Conservation (phyloP, 805 yeast species). For the Pichia rugopelliculosa region DNA sequence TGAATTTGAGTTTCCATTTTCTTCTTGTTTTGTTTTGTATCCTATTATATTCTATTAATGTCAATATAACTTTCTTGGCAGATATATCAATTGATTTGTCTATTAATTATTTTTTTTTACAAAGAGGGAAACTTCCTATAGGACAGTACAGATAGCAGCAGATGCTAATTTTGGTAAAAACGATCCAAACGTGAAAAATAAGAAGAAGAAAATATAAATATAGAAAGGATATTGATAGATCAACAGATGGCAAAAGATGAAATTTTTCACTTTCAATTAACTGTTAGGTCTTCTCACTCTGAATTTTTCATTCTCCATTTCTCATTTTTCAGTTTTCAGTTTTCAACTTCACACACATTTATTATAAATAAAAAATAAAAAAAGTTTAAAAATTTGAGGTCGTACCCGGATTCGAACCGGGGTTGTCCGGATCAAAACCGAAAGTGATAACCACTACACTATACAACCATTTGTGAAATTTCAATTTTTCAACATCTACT, state of each 20-base stretch:
- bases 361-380: background rate
- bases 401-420: conserved; percentile 85
- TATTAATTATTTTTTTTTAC: too few relatives aligned
- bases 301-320: too few relatives aligned
- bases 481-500: background rate
- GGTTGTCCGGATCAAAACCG: conserved; percentile 78
- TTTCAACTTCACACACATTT: too few relatives aligned
- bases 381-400: conserved; percentile 34
- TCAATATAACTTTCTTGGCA: background rate
- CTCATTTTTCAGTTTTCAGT: too few relatives aligned
- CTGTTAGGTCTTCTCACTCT: background rate
- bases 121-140: background rate
- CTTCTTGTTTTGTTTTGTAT: conserved; percentile 20
- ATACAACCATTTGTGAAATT: conserved; percentile 31
- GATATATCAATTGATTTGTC: background rate
- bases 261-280: background rate
- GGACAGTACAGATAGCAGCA: too few relatives aligned
- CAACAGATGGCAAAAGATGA: background rate
- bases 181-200: too few relatives aligned
- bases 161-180: too few relatives aligned
- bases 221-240: background rate
- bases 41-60: background rate
- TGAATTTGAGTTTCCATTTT: conserved; percentile 53
- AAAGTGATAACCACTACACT: conserved; percentile 79
- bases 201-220: background rate